Percentiles rank a stretch among this genome's conserved stretches.
Evolutionary conservation across 73 alveolate genomes (phyloP).

Genomic region (Breviolum minutum): DNA sequence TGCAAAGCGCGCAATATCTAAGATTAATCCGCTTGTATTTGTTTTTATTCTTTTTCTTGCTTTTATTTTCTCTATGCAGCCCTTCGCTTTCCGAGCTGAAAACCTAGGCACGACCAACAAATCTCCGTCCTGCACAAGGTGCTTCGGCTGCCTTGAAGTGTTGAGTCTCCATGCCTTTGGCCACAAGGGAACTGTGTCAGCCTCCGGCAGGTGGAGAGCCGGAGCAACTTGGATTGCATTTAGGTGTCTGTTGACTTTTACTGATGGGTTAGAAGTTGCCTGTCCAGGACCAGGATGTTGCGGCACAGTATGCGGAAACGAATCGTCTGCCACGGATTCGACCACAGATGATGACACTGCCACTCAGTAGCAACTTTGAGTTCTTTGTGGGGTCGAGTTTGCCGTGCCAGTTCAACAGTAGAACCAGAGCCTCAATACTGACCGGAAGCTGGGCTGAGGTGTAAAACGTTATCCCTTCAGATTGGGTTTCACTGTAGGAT

Average conservation of each 20-base stretch:
- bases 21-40: too few species aligned
- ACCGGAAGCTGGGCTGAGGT: not conserved
- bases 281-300: conserved; percentile 44
- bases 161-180: not conserved
- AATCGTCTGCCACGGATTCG: conserved; percentile 44
- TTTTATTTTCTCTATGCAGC: too few species aligned
- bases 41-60: too few species aligned
- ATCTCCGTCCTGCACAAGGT: conserved; percentile 73
- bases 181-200: not conserved
- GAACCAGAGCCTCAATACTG: not conserved
- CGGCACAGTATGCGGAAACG: conserved; percentile 40
- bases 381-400: not conserved
- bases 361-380: not conserved
- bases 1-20: too few species aligned
- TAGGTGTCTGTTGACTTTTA: not conserved
- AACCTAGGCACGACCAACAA: conserved; percentile 67
- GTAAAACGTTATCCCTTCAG: not conserved
- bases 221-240: conserved; percentile 6
- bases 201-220: conserved; percentile 43
- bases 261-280: not conserved
- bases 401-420: not conserved
- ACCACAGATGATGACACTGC: conserved; percentile 29
- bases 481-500: conserved; percentile 13
- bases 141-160: not conserved
- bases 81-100: too few species aligned